Conservation (phyloP, 1,284 basidiomycete species). For the Hymenochaete sp. region DNA sequence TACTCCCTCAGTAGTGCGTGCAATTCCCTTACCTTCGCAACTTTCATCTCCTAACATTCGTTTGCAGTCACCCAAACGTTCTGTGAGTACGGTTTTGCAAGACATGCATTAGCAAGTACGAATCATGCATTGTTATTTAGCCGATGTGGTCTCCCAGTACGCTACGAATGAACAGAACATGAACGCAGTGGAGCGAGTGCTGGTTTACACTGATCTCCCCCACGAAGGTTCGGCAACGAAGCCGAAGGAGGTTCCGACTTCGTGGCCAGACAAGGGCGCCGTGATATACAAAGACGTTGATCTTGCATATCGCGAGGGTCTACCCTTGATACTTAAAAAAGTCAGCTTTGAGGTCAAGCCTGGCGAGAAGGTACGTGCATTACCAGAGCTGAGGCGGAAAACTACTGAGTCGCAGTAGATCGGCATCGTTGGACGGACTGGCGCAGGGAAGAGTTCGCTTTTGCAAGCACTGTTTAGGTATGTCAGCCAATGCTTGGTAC, state of each 20-base stretch:
- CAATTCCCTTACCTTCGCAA: background rate
- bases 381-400: too few species aligned
- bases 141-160: conserved; percentile 47
- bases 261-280: conserved; percentile 72
- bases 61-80: conserved; percentile 44
- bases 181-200: conserved; percentile 76
- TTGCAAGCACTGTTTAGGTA: conserved; percentile 20
- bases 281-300: conserved; percentile 57
- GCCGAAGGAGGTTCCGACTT: conserved; percentile 40
- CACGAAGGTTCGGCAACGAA: conserved; percentile 59
- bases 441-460: conserved; percentile 84
- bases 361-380: conserved; percentile 54
- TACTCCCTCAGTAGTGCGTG: conserved; percentile 54
- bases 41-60: conserved; percentile 6
- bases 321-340: conserved; percentile 65
- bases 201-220: conserved; percentile 73
- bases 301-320: conserved; percentile 60
- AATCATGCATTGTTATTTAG: conserved; percentile 25
- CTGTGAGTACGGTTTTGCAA: conserved; percentile 31
- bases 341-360: conserved; percentile 55
- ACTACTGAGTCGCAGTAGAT: too few species aligned
- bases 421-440: conserved; percentile 82
- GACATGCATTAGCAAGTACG: background rate
- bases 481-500: background rate
- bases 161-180: conserved; percentile 75